Percentiles rank a stretch among this genome's conserved stretches.
phyloP scores from a whole-genome alignment of 2,329 filamentous ascomycete species.

The Aspergillus intermedius region DNA sequence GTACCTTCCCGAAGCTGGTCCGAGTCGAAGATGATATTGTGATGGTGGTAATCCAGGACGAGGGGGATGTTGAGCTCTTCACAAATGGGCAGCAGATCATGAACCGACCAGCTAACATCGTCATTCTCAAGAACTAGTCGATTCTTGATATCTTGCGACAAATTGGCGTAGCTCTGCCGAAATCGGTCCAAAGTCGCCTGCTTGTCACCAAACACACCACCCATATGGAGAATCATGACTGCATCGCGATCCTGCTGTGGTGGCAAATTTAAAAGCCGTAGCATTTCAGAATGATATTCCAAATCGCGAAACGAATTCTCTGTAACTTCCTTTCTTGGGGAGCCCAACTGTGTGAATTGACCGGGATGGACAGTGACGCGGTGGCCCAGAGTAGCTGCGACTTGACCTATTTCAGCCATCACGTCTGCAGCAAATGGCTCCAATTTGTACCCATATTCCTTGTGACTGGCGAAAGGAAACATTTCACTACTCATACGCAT shows the following conservation, averaged over 20 bases:
- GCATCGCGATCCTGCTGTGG: slow-evolving; percentile 76
- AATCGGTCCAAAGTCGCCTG: slow-evolving; percentile 71
- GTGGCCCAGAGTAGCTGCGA: slow-evolving; percentile 73
- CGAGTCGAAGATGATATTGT: slow-evolving; percentile 84
- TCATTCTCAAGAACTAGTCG: slow-evolving; percentile 89
- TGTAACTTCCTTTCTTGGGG: slow-evolving; percentile 71
- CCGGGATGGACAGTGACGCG: slow-evolving; percentile 86
- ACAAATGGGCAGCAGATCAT: slow-evolving; percentile 82
- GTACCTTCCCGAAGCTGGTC: slow-evolving; percentile 73
- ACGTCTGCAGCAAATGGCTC: slow-evolving; percentile 74
- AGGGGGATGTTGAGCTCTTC: slow-evolving; percentile 91
- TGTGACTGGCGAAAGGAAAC: slow-evolving; percentile 92
- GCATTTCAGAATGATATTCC: slow-evolving; percentile 80
- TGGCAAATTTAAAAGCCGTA: slow-evolving; percentile 68
- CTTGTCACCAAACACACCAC: slow-evolving; percentile 85
- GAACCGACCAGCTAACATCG: slow-evolving; percentile 86
- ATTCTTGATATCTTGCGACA: slow-evolving; percentile 66
- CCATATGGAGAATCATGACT: slow-evolving; percentile 92
- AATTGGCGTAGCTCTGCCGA: slow-evolving; percentile 61
- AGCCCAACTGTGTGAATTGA: slow-evolving; percentile 86
- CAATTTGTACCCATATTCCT: slow-evolving; percentile 77
- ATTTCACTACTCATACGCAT: slow-evolving; percentile 90
- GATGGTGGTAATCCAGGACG: slow-evolving; percentile 88
- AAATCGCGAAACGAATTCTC: slow-evolving; percentile 71
- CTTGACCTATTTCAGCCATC: slow-evolving; percentile 67